These are phyloP conservation scores for Taiozyma onychis DNA, from an alignment of 1,139 yeast species.

Conservation along the genomic window DNA sequence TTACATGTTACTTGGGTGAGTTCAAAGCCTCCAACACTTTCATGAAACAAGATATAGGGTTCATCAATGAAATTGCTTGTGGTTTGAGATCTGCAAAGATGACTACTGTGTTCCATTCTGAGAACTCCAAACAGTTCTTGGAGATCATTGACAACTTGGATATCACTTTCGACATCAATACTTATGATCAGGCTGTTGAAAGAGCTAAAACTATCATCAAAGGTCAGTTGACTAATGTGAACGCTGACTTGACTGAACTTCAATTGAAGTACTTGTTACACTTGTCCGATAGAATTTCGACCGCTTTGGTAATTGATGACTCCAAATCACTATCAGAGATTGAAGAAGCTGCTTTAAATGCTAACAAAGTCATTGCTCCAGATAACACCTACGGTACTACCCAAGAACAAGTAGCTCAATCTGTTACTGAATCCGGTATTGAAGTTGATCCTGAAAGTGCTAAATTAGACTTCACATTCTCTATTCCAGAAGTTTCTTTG, in stretches of 20 bases:
- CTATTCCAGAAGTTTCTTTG: constrained; percentile 58
- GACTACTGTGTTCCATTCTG: constrained; percentile 48
- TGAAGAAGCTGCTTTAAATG: constrained; percentile 54
- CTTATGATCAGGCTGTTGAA: constrained; percentile 39
- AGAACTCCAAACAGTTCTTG: constrained; percentile 43
- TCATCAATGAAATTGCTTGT: constrained; percentile 49
- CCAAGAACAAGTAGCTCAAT: constrained; percentile 10
- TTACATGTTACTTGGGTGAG: constrained; percentile 81
- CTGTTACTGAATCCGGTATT: constrained; percentile 14
- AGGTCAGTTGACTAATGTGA: constrained; percentile 64
- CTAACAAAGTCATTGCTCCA: constrained; percentile 30
- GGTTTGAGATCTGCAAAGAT: constrained; percentile 72
- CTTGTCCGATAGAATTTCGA: constrained; percentile 51
- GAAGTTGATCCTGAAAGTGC: constrained; percentile 27
- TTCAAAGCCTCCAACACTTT: constrained; percentile 66
- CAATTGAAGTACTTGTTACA: constrained; percentile 61
- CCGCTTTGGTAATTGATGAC: constrained; percentile 44
- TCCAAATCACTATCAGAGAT: constrained; percentile 41
- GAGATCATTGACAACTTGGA: constrained; percentile 71
- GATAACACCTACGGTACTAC: constrained; percentile 20
- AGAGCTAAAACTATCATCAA: constrained; percentile 48
- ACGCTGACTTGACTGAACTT: constrained; percentile 66
- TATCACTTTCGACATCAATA: constrained; percentile 55
- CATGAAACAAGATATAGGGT: constrained; percentile 24
- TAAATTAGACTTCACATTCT: constrained; percentile 46